These are phyloP conservation scores for Thymus quinquecostatus DNA, from an alignment of 257 asterid species.

Conservation along the genomic window DNA sequence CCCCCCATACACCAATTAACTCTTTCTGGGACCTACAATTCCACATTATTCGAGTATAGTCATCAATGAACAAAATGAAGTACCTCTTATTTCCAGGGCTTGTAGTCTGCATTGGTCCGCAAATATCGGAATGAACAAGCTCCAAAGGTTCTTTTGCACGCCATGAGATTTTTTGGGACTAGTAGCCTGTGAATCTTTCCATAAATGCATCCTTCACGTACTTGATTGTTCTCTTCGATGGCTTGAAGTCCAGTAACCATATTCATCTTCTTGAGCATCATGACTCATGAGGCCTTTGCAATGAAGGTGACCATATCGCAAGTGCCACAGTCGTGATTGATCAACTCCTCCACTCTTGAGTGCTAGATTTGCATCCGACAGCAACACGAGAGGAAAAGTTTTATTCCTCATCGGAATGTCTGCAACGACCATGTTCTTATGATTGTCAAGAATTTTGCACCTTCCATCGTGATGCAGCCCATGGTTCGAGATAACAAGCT, in stretches of 20 bases:
- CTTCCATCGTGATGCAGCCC: background rate
- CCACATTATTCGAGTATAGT: conserved; percentile 10
- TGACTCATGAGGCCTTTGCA: background rate
- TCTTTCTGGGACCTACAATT: background rate
- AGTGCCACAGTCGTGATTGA: too few relatives aligned
- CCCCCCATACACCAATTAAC: background rate
- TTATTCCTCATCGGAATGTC: conserved; percentile 1
- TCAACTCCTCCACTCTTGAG: background rate
- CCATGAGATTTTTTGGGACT: background rate
- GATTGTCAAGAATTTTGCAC: conserved; percentile 15
- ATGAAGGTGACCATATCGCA: background rate
- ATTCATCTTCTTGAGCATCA: conserved; percentile 2
- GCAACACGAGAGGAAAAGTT: conserved; percentile 5
- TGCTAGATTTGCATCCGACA: background rate
- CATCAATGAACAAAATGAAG: background rate
- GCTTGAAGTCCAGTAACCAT: conserved; percentile 6
- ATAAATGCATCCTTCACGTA: background rate
- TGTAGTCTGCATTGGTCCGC: background rate
- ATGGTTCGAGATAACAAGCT: too few relatives aligned
- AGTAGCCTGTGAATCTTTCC: conserved; percentile 5
- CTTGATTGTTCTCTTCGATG: background rate
- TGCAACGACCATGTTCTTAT: background rate
- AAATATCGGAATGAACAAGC: background rate
- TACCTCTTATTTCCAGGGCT: background rate
- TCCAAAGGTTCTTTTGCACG: background rate